Conservation (phyloP, 352 stramenopile genomes). For the Globisporangium barbulae region DNA sequence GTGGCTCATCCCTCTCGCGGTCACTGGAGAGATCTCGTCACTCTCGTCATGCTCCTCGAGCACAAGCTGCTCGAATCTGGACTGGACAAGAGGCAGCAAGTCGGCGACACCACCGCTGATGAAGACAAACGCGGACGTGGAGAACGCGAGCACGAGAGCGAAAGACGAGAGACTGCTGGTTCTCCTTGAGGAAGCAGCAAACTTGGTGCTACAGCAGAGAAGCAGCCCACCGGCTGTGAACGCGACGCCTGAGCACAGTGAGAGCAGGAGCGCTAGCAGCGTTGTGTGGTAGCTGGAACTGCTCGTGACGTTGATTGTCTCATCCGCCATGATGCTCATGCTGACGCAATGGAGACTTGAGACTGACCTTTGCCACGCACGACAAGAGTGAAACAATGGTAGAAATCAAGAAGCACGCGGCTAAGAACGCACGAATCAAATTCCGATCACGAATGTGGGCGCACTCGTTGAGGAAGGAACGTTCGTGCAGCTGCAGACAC, state of each 20-base stretch:
- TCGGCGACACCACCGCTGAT: background rate
- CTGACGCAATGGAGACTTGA: background rate
- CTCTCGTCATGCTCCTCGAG: background rate
- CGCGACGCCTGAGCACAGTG: background rate
- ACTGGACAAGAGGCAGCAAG: background rate
- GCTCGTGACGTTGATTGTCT: background rate
- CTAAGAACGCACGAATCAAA: slow-evolving; percentile 2
- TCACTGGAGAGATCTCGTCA: background rate
- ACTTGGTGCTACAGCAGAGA: background rate
- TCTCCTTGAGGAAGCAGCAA: background rate
- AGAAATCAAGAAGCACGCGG: background rate
- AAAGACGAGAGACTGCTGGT: background rate
- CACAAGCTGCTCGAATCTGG: slow-evolving; percentile 4
- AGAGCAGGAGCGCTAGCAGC: background rate
- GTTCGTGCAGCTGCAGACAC: slow-evolving; percentile 1
- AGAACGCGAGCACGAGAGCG: background rate
- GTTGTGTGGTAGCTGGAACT: background rate
- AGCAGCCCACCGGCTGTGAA: background rate
- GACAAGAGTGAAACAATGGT: background rate
- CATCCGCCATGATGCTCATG: background rate
- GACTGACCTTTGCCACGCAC: background rate
- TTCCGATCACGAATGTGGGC: background rate
- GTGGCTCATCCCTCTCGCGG: background rate
- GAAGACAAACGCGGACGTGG: background rate
- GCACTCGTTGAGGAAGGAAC: background rate